Evolutionary conservation across 768 basidiomycete genomes (phyloP).

Genomic region (Suillus tomentosus): DNA sequence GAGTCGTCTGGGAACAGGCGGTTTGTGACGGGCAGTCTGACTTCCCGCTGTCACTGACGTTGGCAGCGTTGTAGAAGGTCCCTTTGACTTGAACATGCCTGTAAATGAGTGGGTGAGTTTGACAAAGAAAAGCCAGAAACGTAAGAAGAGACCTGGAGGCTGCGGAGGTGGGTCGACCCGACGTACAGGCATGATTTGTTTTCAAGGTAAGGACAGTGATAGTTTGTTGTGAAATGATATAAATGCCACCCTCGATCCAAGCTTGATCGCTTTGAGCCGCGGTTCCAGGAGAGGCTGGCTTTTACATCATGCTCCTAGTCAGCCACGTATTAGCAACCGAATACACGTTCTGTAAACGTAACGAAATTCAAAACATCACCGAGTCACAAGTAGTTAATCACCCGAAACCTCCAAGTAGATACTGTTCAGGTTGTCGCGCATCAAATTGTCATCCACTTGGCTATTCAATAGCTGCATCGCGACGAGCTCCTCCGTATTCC

Average conservation of each 20-base stretch:
- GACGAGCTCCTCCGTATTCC: constrained; percentile 86
- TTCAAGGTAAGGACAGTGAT: constrained; percentile 10
- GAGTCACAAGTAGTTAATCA: neutral
- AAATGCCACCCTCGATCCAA: neutral
- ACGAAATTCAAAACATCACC: constrained; percentile 18
- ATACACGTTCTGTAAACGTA: constrained; percentile 7
- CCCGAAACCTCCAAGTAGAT: neutral
- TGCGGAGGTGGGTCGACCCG: constrained; percentile 4
- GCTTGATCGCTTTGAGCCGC: neutral
- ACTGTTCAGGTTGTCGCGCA: neutral
- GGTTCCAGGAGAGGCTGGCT: constrained; percentile 7
- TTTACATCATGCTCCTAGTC: constrained; percentile 6
- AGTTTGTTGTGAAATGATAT: neutral
- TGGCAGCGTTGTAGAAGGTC: constrained; percentile 1
- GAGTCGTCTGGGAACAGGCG: neutral
- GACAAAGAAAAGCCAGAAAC: constrained; percentile 12
- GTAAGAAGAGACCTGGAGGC: constrained; percentile 4
- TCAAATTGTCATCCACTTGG: neutral
- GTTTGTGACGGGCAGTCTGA: neutral
- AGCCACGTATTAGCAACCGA: constrained; percentile 2
- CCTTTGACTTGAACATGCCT: constrained; percentile 5
- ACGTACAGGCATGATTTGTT: constrained; percentile 4
- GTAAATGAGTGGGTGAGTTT: constrained; percentile 8
- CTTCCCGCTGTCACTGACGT: constrained; percentile 8
- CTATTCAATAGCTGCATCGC: constrained; percentile 67